Percentiles rank a stretch among this genome's conserved stretches.
Conservation (phyloP, 352 stramenopile genomes). For the Phytophthora lateralis region DNA sequence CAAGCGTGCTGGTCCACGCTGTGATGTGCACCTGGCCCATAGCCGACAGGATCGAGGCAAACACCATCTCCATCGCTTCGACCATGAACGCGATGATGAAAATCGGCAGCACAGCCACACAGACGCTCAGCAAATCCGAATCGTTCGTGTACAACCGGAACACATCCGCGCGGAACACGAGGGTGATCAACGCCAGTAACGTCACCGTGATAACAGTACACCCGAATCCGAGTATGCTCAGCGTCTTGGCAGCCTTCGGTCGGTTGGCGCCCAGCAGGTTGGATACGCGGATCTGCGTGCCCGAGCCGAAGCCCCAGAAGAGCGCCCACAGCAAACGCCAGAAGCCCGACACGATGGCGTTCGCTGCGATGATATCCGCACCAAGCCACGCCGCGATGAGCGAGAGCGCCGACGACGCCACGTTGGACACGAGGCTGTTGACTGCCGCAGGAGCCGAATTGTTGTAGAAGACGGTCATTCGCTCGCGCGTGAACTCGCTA, state of each 20-base stretch:
- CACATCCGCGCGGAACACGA: conserved; percentile 29
- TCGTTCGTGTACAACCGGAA: conserved; percentile 37
- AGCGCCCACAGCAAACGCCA: conserved; percentile 37
- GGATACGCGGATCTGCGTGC: conserved; percentile 34
- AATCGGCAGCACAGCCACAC: conserved; percentile 27
- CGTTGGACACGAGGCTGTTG: conserved; percentile 33
- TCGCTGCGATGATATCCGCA: conserved; percentile 31
- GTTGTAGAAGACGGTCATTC: conserved; percentile 35
- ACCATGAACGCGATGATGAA: conserved; percentile 38
- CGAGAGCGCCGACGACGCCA: conserved; percentile 28
- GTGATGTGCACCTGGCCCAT: conserved; percentile 37
- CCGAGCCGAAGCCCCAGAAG: conserved; percentile 34
- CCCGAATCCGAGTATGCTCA: conserved; percentile 29
- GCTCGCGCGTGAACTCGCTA: conserved; percentile 30
- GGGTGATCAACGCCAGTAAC: conserved; percentile 23
- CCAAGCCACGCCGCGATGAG: conserved; percentile 29
- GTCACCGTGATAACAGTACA: conserved; percentile 33
- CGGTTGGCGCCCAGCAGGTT: conserved; percentile 35
- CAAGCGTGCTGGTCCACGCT: conserved; percentile 31
- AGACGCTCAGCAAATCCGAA: conserved; percentile 29
- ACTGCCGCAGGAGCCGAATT: conserved; percentile 32
- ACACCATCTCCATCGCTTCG: conserved; percentile 37
- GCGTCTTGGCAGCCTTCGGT: conserved; percentile 29
- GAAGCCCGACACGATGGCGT: conserved; percentile 34
- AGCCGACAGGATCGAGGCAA: conserved; percentile 31